These are phyloP conservation scores for Claviceps citrina DNA, from an alignment of 2,329 filamentous ascomycete species.

Conservation along the genomic window DNA sequence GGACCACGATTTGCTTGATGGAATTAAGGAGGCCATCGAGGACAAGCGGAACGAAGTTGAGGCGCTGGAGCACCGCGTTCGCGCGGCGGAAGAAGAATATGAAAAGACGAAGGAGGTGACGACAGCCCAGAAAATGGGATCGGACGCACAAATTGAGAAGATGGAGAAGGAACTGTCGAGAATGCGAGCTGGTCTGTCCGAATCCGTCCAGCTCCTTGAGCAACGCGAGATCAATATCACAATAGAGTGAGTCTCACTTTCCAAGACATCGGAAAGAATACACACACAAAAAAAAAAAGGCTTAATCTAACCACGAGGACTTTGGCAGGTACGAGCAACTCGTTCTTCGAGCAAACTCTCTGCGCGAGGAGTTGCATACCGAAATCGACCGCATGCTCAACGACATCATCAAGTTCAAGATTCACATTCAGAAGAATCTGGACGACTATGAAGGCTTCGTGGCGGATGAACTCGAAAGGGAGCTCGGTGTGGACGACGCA, in stretches of 20 bases:
- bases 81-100: slow-evolving; percentile 82
- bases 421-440: slow-evolving; percentile 81
- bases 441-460: slow-evolving; percentile 93
- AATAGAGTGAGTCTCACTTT: slow-evolving; percentile 75
- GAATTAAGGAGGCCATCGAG: slow-evolving; percentile 91
- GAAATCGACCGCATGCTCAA: slow-evolving; percentile 93
- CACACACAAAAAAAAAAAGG: background rate
- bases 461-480: slow-evolving; percentile 78
- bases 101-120: slow-evolving; percentile 82
- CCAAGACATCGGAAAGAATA: too few relatives aligned
- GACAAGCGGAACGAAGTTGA: slow-evolving; percentile 90
- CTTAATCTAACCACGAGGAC: background rate
- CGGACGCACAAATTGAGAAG: slow-evolving; percentile 90
- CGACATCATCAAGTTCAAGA: slow-evolving; percentile 96
- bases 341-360: slow-evolving; percentile 62
- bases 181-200: slow-evolving; percentile 70
- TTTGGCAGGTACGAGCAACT: slow-evolving; percentile 70
- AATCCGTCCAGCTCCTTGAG: slow-evolving; percentile 82
- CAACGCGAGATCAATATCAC: slow-evolving; percentile 93
- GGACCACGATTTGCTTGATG: slow-evolving; percentile 82
- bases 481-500: slow-evolving; percentile 51
- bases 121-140: slow-evolving; percentile 71
- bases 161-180: slow-evolving; percentile 97
- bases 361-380: slow-evolving; percentile 95
- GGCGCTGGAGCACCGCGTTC: slow-evolving; percentile 72